Base-by-base conservation (phyloP, 805 yeast species). In the Ogataea siamensis region DNA sequence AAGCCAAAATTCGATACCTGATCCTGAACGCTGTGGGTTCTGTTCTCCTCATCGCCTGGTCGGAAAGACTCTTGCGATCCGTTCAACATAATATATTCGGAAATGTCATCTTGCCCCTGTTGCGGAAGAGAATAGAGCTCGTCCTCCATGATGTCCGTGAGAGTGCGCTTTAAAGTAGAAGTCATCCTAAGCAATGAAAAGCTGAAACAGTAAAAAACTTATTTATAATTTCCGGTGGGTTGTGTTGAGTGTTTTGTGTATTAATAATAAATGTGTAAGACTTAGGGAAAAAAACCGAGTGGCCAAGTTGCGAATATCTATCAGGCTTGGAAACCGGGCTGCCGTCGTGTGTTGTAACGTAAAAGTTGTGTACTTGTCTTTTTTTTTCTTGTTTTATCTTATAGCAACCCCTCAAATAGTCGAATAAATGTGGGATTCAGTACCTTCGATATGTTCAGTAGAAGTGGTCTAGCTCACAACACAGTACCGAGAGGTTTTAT, bases 141-240 rank as follows among this genome's bases (percentile, higher is more conserved):
- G 25, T 58, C 63, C 31, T 58, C 63, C 53, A 55, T 53, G 18
- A 56, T 49, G 31, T 58, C 62, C 2, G 63, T 57, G n/a, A 55
- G 41, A 11, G 60, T 55, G 32, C 63, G 57, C 39, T 57, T 53
- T 14, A 57, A 37, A 13, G 62, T 49, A 7, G 62, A 49, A 23
- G 58, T 47, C 62, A 58, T 58, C 6, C 20, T 37, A n/a, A 37
- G 42, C 40, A 38, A 30, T 40, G 38, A 28, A 29, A 32, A 37
- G 30, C 30, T 36, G 40, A 32, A 32, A 36, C 34, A 19, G 27
- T 28, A 32, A 38, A 29, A 32, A 29, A 13, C 25, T 39, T 28
- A 8, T 21, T n/a, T 7, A 20, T 18, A 28, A 28, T 24, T 25
- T 32, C 33, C 33, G 27, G 36, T 31, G 39, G 34, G 36, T 27